Evolutionary conservation across 202 grass and related monocot genomes (phyloP).

Genomic region (Digitaria exilis): DNA sequence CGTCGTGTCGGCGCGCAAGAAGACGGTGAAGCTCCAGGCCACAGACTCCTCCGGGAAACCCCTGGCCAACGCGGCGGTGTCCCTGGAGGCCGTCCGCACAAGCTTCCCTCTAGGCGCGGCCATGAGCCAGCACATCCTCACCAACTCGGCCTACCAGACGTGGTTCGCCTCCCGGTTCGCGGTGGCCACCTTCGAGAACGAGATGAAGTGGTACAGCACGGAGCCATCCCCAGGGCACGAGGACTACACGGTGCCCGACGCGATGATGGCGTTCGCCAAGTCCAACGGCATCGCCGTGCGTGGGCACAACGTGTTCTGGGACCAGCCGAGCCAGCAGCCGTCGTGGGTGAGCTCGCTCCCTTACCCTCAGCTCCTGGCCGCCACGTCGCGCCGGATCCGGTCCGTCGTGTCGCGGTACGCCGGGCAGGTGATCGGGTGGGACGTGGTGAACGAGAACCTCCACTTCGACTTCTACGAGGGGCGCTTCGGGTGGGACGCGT

Average conservation of each 20-base stretch:
- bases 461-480: slow-evolving; percentile 76
- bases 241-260: slow-evolving; percentile 71
- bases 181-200: slow-evolving; percentile 95
- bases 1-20: slow-evolving; percentile 43
- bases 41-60: slow-evolving; percentile 53
- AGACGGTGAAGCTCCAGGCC: slow-evolving; percentile 58
- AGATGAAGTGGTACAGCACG: slow-evolving; percentile 97
- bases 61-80: slow-evolving; percentile 45
- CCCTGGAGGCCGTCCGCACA: slow-evolving; percentile 38
- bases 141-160: slow-evolving; percentile 54
- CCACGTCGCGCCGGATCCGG: slow-evolving; percentile 45
- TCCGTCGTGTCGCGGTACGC: slow-evolving; percentile 66
- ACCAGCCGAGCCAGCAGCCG: slow-evolving; percentile 60
- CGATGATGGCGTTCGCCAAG: slow-evolving; percentile 71
- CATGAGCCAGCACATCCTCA: slow-evolving; percentile 56
- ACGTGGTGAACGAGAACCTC: slow-evolving; percentile 89
- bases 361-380: slow-evolving; percentile 42
- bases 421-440: slow-evolving; percentile 82
- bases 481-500: slow-evolving; percentile 55
- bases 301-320: slow-evolving; percentile 95
- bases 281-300: slow-evolving; percentile 58
- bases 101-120: slow-evolving; percentile 72
- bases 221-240: slow-evolving; percentile 47
- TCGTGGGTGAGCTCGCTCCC: slow-evolving; percentile 58
- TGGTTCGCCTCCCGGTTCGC: slow-evolving; percentile 89